Percentiles rank a stretch among this genome's conserved stretches.
Evolutionary conservation across 2,329 filamentous ascomycete species (phyloP).

Genomic region (Xylariaceae sp.): DNA sequence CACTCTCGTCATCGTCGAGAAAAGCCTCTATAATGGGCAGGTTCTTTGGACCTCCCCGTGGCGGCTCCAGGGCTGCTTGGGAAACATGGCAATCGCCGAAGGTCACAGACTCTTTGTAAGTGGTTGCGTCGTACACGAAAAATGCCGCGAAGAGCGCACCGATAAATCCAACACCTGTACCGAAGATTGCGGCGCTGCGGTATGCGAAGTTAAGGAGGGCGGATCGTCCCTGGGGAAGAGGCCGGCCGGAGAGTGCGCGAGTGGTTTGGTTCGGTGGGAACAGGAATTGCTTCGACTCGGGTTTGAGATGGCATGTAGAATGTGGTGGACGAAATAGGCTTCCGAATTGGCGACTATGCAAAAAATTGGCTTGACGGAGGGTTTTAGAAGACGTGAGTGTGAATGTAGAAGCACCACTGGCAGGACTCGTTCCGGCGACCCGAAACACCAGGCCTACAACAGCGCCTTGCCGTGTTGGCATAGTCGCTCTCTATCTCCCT

Average conservation of each 20-base stretch:
- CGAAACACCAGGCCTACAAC: constrained; percentile 32
- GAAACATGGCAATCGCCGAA: constrained; percentile 82
- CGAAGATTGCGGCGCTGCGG: constrained; percentile 73
- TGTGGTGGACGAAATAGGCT: constrained; percentile 25
- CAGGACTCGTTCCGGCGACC: constrained; percentile 30
- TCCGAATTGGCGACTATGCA: constrained; percentile 31
- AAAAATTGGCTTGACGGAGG: constrained; percentile 7
- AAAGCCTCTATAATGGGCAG: constrained; percentile 87
- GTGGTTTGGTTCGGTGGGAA: constrained; percentile 38
- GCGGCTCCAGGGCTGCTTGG: constrained; percentile 79
- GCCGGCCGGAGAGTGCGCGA: constrained; percentile 58
- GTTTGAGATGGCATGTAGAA: constrained; percentile 5
- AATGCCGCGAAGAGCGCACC: constrained; percentile 77
- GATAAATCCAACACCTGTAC: constrained; percentile 75
- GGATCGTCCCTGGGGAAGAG: constrained; percentile 57
- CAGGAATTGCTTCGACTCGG: constrained; percentile 28
- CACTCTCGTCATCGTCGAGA: constrained; percentile 86
- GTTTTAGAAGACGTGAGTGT: constrained; percentile 14
- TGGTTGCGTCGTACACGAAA: constrained; percentile 92
- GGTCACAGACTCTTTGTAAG: constrained; percentile 76
- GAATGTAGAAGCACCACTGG: constrained; percentile 20
- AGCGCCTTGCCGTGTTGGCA: constrained; percentile 37
- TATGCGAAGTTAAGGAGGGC: constrained; percentile 66
- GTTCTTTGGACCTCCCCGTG: constrained; percentile 90
- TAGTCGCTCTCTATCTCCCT: constrained; percentile 20